Percentiles rank a stretch among this genome's conserved stretches.
These are phyloP conservation scores for Exophiala lecanii-corni DNA, from an alignment of 2,329 filamentous ascomycete species.

Conservation along the genomic window DNA sequence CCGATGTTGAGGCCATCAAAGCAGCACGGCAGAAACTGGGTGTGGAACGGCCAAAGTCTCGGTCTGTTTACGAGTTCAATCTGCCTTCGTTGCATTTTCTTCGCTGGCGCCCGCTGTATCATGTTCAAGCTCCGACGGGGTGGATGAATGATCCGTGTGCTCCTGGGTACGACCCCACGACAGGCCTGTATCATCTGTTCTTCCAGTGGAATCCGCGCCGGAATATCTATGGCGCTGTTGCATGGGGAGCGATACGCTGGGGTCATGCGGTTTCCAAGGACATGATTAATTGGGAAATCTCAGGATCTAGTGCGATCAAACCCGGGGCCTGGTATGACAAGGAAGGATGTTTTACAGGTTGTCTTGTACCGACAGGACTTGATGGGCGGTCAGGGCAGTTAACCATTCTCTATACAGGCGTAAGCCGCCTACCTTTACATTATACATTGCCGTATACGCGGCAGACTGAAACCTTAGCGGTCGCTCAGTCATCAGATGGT, in stretches of 20 bases:
- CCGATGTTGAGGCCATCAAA: background rate
- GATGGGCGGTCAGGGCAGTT: constrained; percentile 29
- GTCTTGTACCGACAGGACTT: constrained; percentile 31
- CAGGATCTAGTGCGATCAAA: constrained; percentile 28
- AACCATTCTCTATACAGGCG: constrained; percentile 40
- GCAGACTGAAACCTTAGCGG: constrained; percentile 36
- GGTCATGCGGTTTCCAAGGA: constrained; percentile 37
- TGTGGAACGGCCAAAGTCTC: background rate
- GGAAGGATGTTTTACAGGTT: constrained; percentile 42
- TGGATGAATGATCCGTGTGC: constrained; percentile 46
- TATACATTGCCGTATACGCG: constrained; percentile 36
- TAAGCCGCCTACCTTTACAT: constrained; percentile 38
- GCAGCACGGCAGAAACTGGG: background rate
- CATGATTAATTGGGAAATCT: constrained; percentile 36
- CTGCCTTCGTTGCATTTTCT: constrained; percentile 18
- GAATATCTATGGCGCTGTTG: constrained; percentile 40
- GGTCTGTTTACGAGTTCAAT: constrained; percentile 9
- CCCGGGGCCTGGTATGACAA: constrained; percentile 36
- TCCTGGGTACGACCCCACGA: constrained; percentile 37
- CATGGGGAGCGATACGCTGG: constrained; percentile 44
- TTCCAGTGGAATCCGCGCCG: constrained; percentile 43
- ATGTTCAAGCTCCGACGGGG: constrained; percentile 33
- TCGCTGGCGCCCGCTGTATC: constrained; percentile 32
- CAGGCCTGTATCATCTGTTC: constrained; percentile 38
- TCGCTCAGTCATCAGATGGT: constrained; percentile 36